Evolutionary conservation across 345 rosid genomes (phyloP).

Genomic region (Rhodomyrtus tomentosa): DNA sequence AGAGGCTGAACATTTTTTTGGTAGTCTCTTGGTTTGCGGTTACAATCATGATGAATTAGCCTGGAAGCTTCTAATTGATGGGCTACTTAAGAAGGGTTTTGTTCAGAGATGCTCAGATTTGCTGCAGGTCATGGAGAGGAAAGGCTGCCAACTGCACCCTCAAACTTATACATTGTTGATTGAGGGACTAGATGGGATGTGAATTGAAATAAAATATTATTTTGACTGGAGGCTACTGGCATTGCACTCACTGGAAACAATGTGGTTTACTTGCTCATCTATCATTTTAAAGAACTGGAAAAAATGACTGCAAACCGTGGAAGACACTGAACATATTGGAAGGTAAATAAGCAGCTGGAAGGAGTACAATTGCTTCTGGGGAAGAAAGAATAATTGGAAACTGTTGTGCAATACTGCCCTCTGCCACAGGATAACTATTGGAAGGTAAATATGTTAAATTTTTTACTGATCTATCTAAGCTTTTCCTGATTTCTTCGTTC

Average conservation of each 20-base stretch:
- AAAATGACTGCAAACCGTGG: neutral
- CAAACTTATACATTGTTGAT: slow-evolving; percentile 47
- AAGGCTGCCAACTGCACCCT: slow-evolving; percentile 48
- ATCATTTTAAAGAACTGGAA: neutral
- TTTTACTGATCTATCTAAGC: neutral
- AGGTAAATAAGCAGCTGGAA: neutral
- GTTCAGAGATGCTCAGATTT: slow-evolving; percentile 49
- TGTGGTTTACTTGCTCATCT: neutral
- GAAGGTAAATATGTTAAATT: neutral
- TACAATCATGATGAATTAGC: slow-evolving; percentile 72
- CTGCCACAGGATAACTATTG: neutral
- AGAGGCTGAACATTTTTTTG: slow-evolving; percentile 41
- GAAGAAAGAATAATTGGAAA: neutral
- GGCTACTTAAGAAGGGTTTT: slow-evolving; percentile 53
- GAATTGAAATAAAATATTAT: neutral
- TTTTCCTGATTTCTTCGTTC: neutral
- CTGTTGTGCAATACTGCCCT: neutral
- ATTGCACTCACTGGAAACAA: neutral
- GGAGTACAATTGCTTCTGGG: neutral
- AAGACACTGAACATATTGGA: neutral
- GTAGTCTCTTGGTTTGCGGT: slow-evolving; percentile 39
- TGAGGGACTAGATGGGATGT: slow-evolving; percentile 39
- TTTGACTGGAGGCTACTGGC: neutral
- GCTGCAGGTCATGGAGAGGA: slow-evolving; percentile 51
- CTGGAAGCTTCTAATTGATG: slow-evolving; percentile 79